A percentile compares a stretch with the other conserved stretches of the same genome.
Evolutionary conservation across 345 rosid genomes (phyloP).

Genomic region (Moricandia arvensis): DNA sequence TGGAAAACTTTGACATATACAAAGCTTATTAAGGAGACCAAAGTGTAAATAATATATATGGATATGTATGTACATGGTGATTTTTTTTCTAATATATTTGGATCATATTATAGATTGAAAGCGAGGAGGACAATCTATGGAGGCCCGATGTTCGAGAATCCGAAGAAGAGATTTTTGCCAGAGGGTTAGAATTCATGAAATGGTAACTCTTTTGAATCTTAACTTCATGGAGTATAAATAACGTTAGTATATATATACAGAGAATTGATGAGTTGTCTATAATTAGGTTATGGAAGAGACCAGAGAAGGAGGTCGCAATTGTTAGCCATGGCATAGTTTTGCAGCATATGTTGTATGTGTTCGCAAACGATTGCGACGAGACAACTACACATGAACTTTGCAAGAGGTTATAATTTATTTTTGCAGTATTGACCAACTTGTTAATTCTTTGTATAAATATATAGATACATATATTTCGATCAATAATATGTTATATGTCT

Average conservation of each 20-base stretch:
- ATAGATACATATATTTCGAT: neutral
- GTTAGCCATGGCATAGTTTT: constrained; percentile 43
- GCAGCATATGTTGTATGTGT: constrained; percentile 41
- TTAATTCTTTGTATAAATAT: neutral
- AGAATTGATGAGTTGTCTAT: constrained; percentile 2
- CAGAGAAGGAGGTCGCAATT: constrained; percentile 41
- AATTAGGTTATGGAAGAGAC: constrained; percentile 40
- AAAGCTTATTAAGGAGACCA: neutral
- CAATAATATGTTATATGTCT: neutral
- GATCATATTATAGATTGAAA: constrained; percentile 32
- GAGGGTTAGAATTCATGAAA: constrained; percentile 43
- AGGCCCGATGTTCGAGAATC: constrained; percentile 40
- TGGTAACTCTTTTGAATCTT: constrained; percentile 26
- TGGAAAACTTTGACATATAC: neutral
- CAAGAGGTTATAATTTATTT: constrained; percentile 30
- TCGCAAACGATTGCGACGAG: constrained; percentile 35
- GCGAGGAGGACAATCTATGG: constrained; percentile 42
- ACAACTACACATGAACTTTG: constrained; percentile 26
- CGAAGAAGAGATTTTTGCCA: constrained; percentile 33
- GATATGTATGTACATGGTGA: neutral
- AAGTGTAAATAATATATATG: neutral
- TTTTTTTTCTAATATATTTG: neutral
- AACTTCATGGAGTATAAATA: neutral
- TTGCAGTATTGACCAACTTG: neutral
- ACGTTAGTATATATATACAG: neutral